phyloP scores from a whole-genome alignment of 2,329 filamentous ascomycete species.

The Diplodia intermedia region DNA sequence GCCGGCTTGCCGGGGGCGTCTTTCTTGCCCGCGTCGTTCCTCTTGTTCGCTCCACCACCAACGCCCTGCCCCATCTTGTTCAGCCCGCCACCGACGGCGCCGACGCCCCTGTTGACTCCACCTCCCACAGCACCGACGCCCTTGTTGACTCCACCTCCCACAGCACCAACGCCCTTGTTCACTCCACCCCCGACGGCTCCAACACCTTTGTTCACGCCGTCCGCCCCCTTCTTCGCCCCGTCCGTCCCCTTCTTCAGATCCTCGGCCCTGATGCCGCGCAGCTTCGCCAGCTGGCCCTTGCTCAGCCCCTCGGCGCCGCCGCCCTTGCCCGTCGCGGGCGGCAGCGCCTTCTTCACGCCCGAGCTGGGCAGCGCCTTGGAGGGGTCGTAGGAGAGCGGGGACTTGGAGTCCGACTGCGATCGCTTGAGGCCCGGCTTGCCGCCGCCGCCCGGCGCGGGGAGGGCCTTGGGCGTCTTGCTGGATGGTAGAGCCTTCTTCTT shows the following conservation, averaged over 20 bases:
- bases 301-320: slow-evolving; percentile 2
- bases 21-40: not conserved
- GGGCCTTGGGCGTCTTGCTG: not conserved
- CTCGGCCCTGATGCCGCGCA: slow-evolving; percentile 9
- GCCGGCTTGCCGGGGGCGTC: not conserved
- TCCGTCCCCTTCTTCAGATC: slow-evolving; percentile 7
- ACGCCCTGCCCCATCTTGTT: not conserved
- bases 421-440: not conserved
- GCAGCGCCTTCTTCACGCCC: slow-evolving; percentile 25
- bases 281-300: slow-evolving; percentile 29
- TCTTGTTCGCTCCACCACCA: slow-evolving; percentile 4
- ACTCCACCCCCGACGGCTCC: not conserved
- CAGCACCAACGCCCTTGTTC: not conserved
- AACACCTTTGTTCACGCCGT: not conserved
- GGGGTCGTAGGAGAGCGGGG: not conserved
- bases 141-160: not conserved
- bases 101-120: not conserved
- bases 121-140: not conserved
- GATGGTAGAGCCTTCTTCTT: not conserved
- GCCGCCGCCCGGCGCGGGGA: not conserved
- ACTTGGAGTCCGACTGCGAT: slow-evolving; percentile 12
- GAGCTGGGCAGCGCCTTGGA: slow-evolving; percentile 15
- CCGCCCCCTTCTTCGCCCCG: not conserved
- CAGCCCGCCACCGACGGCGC: not conserved
- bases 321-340: not conserved